Base-by-base conservation (phyloP, 2,329 filamentous ascomycete species). In the Ophiosphaerella narmari region DNA sequence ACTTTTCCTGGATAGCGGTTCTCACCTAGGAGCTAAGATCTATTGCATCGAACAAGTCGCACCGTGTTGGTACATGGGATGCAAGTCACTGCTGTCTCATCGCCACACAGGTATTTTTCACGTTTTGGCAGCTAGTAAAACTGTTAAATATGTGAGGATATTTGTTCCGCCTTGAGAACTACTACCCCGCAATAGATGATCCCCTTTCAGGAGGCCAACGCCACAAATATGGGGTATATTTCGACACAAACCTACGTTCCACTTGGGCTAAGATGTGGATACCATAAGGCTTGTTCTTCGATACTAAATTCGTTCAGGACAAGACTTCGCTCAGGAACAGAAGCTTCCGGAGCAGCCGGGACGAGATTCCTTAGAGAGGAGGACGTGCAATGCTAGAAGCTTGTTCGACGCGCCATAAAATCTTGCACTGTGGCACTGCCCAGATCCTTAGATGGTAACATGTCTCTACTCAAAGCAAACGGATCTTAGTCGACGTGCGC, bases 331-430 rank as follows among this genome's bases (percentile, higher is more conserved):
- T 37, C 31, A 16, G 24, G 40, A 43, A 29, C 52, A 52, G 50
- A 62, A 57, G 46, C 51, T 63, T 59, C 52, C 69, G 69, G 69
- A 62, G 58, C 49, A 63, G 55, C 61, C 69, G 69, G 69, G 68
- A 70, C 64, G 68, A 56, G 57, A 56, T 66, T 56, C 69, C 68
- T 52, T 42, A 38, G 46, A 52, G 50, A 43, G 41, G 44, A 55
- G 62, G 56, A 56, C 59, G 48, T 60, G 53, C 50, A 51, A 34
- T 46, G 42, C 37, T 52, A 52, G 51, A 63, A 52, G 60, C 56
- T 63, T 56, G 60, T 45, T 46, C 40, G 46, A 39, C 39, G 39
- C 47, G 43, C 40, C 50, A 49, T 59, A 52, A 52, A 57, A 55
- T 51, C 57, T 58, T 50, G 52, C 47, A 63, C 50, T 60, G 50